Conservation (phyloP, 192 early-diverging fungal genomes). For the Glomus cerebriforme region DNA sequence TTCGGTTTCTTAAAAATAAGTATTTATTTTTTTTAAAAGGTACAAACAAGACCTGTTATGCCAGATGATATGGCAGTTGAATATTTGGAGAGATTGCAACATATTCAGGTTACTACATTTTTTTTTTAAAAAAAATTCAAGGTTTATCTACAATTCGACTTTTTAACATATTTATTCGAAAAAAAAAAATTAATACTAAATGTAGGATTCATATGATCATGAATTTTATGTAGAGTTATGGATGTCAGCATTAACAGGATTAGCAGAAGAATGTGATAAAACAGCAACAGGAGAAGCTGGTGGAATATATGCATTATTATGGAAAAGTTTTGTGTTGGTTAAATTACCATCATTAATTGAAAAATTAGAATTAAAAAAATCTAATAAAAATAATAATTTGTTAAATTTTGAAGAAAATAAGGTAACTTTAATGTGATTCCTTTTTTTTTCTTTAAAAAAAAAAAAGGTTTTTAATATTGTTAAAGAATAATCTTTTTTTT, state of each 20-base stretch:
- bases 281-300: too few relatives aligned
- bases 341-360: conserved; percentile 29
- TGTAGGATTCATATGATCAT: conserved; percentile 42
- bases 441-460: neutral
- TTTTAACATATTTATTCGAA: neutral
- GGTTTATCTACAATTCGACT: neutral
- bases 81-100: conserved; percentile 28
- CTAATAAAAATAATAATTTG: neutral
- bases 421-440: neutral
- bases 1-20: too few relatives aligned
- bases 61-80: conserved; percentile 15
- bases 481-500: neutral
- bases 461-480: neutral
- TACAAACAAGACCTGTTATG: conserved; percentile 22
- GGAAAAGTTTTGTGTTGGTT: conserved; percentile 33
- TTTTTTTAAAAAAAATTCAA: neutral
- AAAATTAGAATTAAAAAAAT: conserved; percentile 26
- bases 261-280: conserved; percentile 34
- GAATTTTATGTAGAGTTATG: conserved; percentile 48
- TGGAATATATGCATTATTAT: conserved; percentile 8
- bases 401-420: conserved; percentile 17
- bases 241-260: conserved; percentile 44
- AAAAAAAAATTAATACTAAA: neutral
- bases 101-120: neutral
- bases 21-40: conserved; percentile 6